phyloP scores from a whole-genome alignment of 257 asterid genomes.

The Penstemon barbatus region DNA sequence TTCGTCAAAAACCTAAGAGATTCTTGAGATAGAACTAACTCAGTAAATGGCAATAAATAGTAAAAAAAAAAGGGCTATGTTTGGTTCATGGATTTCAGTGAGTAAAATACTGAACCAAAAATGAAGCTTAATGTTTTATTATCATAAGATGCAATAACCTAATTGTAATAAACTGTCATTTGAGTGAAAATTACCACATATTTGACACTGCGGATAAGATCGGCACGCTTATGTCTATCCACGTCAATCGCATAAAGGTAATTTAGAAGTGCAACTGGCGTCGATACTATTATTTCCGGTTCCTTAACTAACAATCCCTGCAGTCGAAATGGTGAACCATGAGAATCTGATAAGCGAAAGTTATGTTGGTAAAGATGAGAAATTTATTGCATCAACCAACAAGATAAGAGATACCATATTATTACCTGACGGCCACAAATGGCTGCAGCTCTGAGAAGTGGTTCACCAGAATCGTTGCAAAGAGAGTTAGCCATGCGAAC shows the following conservation, averaged over 20 bases:
- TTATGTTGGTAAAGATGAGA: neutral
- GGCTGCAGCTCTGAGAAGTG: conserved; percentile 69
- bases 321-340: conserved; percentile 32
- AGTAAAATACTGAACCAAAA: too few relatives aligned
- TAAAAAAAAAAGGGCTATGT: neutral
- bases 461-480: conserved; percentile 52
- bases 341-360: conserved; percentile 5
- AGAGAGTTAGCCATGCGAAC: conserved; percentile 89
- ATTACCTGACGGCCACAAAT: conserved; percentile 90
- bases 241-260: conserved; percentile 74
- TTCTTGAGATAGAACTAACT: conserved; percentile 20
- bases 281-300: conserved; percentile 85
- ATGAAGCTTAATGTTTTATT: too few relatives aligned
- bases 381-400: neutral
- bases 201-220: conserved; percentile 68
- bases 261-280: conserved; percentile 88
- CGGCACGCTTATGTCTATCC: conserved; percentile 50
- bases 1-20: conserved; percentile 85
- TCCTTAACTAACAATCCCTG: conserved; percentile 82
- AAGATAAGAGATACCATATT: neutral
- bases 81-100: too few relatives aligned
- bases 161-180: conserved; percentile 6
- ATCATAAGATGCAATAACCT: neutral
- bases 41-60: conserved; percentile 2
- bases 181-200: conserved; percentile 62